A percentile compares a stretch with the other conserved stretches of the same genome.
These are phyloP conservation scores for Penicillium pulvis DNA, from an alignment of 495 filamentous ascomycete species.

Conservation along the genomic window DNA sequence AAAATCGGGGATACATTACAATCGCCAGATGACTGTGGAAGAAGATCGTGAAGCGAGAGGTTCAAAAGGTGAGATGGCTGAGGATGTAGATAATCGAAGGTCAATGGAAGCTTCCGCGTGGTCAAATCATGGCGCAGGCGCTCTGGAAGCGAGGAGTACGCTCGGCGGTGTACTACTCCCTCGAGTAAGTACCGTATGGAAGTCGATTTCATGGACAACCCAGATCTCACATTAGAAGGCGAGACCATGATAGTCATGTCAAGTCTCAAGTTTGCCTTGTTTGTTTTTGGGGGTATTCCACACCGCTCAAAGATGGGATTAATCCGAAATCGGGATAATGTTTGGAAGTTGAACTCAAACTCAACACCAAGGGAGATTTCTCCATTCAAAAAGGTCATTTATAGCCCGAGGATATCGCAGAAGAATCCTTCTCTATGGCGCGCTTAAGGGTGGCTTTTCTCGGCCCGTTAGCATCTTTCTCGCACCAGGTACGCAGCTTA, in stretches of 20 bases:
- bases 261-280: constrained; percentile 36
- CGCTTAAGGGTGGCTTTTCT: constrained; percentile 68
- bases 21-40: constrained; percentile 34
- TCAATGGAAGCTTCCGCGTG: constrained; percentile 54
- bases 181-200: constrained; percentile 7
- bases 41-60: constrained; percentile 61
- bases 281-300: constrained; percentile 26
- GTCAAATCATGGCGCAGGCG: constrained; percentile 38
- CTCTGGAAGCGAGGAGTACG: constrained; percentile 32
- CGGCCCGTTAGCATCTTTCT: constrained; percentile 83
- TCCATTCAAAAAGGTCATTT: background rate
- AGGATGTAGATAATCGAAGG: constrained; percentile 66
- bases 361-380: background rate
- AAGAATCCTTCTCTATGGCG: constrained; percentile 20
- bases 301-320: constrained; percentile 20
- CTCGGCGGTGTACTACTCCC: constrained; percentile 14
- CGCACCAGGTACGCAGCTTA: constrained; percentile 72
- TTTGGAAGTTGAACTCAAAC: background rate
- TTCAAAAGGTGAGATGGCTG: constrained; percentile 65
- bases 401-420: background rate
- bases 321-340: background rate
- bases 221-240: background rate
- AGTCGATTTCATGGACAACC: constrained; percentile 19
- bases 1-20: constrained; percentile 21
- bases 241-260: background rate